Conservation (phyloP, 1,284 basidiomycete genomes). For the Leccinum solheimii region DNA sequence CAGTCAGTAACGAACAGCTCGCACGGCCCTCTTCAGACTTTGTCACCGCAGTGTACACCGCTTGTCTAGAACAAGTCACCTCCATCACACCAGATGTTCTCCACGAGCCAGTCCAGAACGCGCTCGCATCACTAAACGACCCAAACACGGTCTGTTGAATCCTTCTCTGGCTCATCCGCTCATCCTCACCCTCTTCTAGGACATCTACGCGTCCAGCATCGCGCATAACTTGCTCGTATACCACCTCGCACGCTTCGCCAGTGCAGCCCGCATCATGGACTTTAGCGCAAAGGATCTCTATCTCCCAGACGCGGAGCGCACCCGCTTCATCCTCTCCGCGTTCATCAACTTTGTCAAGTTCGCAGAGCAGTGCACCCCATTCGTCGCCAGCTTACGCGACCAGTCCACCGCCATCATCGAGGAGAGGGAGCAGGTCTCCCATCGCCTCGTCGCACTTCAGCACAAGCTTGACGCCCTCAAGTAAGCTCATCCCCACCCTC, state of each 20-base stretch:
- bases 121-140: slow-evolving; percentile 52
- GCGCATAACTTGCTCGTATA: slow-evolving; percentile 62
- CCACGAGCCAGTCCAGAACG: slow-evolving; percentile 57
- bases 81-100: slow-evolving; percentile 61
- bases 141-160: slow-evolving; percentile 54
- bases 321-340: slow-evolving; percentile 74
- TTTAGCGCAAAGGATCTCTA: slow-evolving; percentile 77
- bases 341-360: slow-evolving; percentile 95
- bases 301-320: slow-evolving; percentile 70
- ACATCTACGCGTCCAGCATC: slow-evolving; percentile 60
- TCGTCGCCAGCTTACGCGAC: slow-evolving; percentile 60
- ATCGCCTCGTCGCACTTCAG: slow-evolving; percentile 53
- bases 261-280: slow-evolving; percentile 72
- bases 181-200: slow-evolving; percentile 41
- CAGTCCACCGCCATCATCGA: slow-evolving; percentile 55
- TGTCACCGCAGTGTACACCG: slow-evolving; percentile 65
- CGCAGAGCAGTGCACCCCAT: slow-evolving; percentile 67
- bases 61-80: slow-evolving; percentile 72
- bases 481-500: slow-evolving; percentile 42
- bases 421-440: slow-evolving; percentile 55
- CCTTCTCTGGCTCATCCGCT: fast-evolving
- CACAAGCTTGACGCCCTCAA: slow-evolving; percentile 59
- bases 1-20: slow-evolving; percentile 69
- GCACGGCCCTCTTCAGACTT: slow-evolving; percentile 67
- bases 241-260: slow-evolving; percentile 71